A percentile compares a stretch with the other conserved stretches of the same genome.
Conservation (phyloP, 1,284 basidiomycete species). For the Bjerkandera adusta region DNA sequence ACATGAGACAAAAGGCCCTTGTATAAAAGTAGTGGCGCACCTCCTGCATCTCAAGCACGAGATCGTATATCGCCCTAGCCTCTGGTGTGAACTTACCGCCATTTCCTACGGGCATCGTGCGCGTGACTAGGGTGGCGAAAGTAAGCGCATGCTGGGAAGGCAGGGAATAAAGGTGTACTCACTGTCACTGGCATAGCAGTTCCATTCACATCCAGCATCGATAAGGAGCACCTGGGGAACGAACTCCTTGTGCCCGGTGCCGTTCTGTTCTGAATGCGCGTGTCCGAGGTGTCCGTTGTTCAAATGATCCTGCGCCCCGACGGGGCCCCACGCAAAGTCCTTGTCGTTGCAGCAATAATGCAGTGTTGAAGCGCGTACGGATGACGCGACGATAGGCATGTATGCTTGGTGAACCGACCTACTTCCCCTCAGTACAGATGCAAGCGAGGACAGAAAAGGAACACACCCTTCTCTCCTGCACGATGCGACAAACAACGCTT, state of each 20-base stretch:
- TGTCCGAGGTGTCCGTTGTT: conserved; percentile 49
- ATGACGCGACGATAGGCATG: conserved; percentile 85
- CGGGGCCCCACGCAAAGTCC: conserved; percentile 77
- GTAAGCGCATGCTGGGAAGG: background rate
- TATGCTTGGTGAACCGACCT: conserved; percentile 88
- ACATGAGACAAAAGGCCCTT: background rate
- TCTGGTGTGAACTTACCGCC: conserved; percentile 83
- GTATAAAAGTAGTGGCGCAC: conserved; percentile 35
- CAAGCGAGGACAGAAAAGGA: background rate
- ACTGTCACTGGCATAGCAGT: conserved; percentile 79
- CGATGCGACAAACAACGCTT: conserved; percentile 86
- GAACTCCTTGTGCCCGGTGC: conserved; percentile 41
- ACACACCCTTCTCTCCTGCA: conserved; percentile 82
- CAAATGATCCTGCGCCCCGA: conserved; percentile 50
- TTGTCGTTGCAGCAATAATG: conserved; percentile 89
- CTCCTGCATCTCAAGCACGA: conserved; percentile 88
- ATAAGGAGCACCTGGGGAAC: conserved; percentile 83
- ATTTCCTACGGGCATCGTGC: conserved; percentile 88
- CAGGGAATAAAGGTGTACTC: conserved; percentile 21
- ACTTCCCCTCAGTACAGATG: background rate
- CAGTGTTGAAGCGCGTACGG: conserved; percentile 80
- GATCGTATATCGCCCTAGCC: conserved; percentile 76
- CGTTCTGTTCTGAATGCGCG: conserved; percentile 17
- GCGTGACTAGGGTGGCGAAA: conserved; percentile 47
- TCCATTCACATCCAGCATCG: conserved; percentile 90